Evolutionary conservation across 2,329 filamentous ascomycete genomes (phyloP), one percentile per base, ranked within the genome.

Genomic region (Rosellinia necatrix): DNA sequence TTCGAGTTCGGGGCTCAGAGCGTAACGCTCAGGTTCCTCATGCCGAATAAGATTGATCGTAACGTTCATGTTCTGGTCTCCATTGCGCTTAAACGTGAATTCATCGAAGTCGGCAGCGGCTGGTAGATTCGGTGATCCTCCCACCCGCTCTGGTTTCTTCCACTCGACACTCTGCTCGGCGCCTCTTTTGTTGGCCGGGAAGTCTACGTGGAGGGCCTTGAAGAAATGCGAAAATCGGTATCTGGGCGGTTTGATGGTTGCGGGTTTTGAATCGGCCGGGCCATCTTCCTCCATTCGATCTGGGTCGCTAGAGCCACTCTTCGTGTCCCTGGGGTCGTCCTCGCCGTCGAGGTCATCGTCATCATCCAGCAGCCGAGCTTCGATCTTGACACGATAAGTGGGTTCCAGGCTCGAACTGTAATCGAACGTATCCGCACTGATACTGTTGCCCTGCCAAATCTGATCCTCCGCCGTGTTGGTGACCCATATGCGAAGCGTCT

Each of bases 391-490:
- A 54, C 88, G 86, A 72, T 92, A 99, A 9, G 87, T 89, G 2
- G 91, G 89, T 65, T 92, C 88, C 64, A 83, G 81, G 61, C 85
- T 91, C 49, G 87, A 86, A 49, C 86, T 87, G 68, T 96, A 92
- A 69, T 96, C 92, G 63, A 94, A 94, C 30, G 84, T 84, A 70
- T 93, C 87, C 9, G 87, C 82, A 58, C 87, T 87, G 58, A 88
- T 78, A 35, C 78, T 79, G 65, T 81, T 84, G 34, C 80, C 82
- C 75, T 99, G 94, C 94, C 94, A 97, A 27, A 89, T 87, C 75
- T 99, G 94, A 69, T 94, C 91, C 72, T 97, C 91, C 29, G 88
- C 91, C 1, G 92, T 96, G 74, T 99, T 99, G 68, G 87, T 92
- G 67, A 99, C 87, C 92, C 92, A 97, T 61, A 99, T 84, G 60